Evolutionary conservation across 768 basidiomycete genomes (phyloP).

Genomic region (Antrodiella citrinella): DNA sequence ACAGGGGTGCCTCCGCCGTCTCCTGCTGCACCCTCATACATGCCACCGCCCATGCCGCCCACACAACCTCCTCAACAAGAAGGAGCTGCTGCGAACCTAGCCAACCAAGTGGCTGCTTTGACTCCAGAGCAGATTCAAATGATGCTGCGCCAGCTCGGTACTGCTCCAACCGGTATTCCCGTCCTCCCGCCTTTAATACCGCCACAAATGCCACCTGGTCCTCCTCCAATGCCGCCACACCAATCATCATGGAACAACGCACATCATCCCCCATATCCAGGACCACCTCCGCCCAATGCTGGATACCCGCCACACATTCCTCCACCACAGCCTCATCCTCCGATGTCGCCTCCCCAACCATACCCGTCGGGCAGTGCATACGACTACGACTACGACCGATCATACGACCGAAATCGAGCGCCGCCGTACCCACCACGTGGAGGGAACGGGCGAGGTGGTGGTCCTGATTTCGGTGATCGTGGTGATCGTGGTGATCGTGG

Average conservation of each 20-base stretch:
- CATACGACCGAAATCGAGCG: background rate
- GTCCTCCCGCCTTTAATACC: background rate
- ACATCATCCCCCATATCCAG: background rate
- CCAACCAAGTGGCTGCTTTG: conserved; percentile 63
- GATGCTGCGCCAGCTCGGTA: conserved; percentile 51
- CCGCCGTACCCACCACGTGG: background rate
- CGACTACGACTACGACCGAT: conserved; percentile 5
- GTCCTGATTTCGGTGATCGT: too few relatives aligned
- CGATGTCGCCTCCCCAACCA: background rate
- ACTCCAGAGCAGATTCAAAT: conserved; percentile 71
- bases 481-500: background rate
- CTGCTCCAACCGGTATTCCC: conserved; percentile 19
- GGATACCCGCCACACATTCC: background rate
- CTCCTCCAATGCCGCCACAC: background rate
- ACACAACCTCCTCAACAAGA: conserved; percentile 15
- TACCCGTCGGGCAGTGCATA: background rate
- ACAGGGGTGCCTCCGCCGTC: conserved; percentile 6
- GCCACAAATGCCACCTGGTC: background rate
- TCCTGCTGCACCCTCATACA: conserved; percentile 8
- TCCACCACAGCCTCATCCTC: background rate
- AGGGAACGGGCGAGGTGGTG: background rate
- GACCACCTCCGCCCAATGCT: background rate
- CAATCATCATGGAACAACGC: background rate
- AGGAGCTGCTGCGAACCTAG: conserved; percentile 35
- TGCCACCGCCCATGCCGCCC: conserved; percentile 8